phyloP scores from a whole-genome alignment of 768 basidiomycete genomes.

The Termitomyces sp. region DNA sequence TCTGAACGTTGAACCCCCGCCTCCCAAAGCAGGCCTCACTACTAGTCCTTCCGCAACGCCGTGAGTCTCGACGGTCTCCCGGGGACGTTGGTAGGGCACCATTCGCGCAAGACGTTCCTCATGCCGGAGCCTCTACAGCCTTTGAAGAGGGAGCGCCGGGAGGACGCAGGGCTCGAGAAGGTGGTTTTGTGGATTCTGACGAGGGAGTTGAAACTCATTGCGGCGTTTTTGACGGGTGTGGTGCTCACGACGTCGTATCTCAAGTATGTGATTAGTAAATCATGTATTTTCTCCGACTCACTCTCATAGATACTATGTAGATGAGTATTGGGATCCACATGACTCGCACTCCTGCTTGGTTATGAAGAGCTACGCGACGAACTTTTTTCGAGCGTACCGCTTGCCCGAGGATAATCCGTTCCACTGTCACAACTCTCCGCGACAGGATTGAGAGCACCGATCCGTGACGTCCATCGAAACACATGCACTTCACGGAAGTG shows the following conservation, averaged over 20 bases:
- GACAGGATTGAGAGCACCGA: no score
- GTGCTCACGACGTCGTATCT: conserved; percentile 15
- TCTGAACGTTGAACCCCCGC: conserved; percentile 10
- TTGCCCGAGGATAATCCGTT: no score
- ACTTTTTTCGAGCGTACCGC: no score
- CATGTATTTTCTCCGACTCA: no score
- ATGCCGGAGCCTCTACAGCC: not conserved
- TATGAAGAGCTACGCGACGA: no score
- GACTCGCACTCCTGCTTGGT: no score
- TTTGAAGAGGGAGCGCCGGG: conserved; percentile 6
- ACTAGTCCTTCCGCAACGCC: conserved; percentile 52
- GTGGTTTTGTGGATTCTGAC: not conserved
- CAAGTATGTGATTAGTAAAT: not conserved
- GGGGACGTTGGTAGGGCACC: conserved; percentile 34
- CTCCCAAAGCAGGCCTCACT: conserved; percentile 44
- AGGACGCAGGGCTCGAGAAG: not conserved
- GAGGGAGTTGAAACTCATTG: conserved; percentile 10
- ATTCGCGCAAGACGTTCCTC: conserved; percentile 15
- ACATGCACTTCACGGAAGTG: no score
- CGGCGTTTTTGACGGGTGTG: conserved; percentile 14
- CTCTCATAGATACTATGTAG: no score
- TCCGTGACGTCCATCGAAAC: no score
- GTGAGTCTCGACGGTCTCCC: conserved; percentile 59
- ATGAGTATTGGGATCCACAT: no score
- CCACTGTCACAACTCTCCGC: no score